phyloP scores from a whole-genome alignment of 140 eudicot species.

The Erigeron philadelphicus region DNA sequence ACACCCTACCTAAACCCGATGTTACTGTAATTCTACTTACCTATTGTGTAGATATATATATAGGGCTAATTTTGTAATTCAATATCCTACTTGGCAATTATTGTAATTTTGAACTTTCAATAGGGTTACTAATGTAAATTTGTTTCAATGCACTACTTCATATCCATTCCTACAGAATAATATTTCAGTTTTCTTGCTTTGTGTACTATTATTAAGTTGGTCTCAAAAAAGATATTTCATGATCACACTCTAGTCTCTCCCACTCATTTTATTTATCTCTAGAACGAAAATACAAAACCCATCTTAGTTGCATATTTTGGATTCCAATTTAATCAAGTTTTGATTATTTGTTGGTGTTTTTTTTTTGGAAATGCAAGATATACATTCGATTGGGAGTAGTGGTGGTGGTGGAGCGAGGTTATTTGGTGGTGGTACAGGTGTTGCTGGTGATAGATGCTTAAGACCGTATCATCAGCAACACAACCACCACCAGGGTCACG shows the following conservation, averaged over 20 bases:
- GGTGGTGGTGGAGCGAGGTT: slow-evolving; percentile 36
- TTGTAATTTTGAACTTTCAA: neutral
- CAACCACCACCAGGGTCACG: slow-evolving; percentile 40
- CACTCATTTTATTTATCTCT: neutral
- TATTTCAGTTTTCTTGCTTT: slow-evolving; percentile 19
- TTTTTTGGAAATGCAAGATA: slow-evolving; percentile 50
- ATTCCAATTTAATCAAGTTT: slow-evolving; percentile 1
- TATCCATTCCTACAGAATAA: slow-evolving; percentile 25
- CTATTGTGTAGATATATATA: neutral
- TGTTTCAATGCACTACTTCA: neutral
- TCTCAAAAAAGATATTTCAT: slow-evolving; percentile 17
- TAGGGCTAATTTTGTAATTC: slow-evolving; percentile 27
- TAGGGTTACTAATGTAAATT: slow-evolving; percentile 23
- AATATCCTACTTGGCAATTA: neutral
- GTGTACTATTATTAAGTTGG: neutral
- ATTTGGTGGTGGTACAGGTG: slow-evolving; percentile 33
- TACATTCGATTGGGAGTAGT: slow-evolving; percentile 41
- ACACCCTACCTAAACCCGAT: slow-evolving; percentile 19
- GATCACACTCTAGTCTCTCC: slow-evolving; percentile 20
- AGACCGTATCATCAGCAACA: slow-evolving; percentile 35
- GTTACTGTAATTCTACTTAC: slow-evolving; percentile 21
- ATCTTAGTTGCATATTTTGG: neutral
- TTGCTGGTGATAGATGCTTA: slow-evolving; percentile 50
- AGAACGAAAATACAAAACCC: slow-evolving; percentile 18
- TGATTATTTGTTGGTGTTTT: neutral